Base-by-base conservation (phyloP, 305 asterid genomes). In the Rubia peregrina region DNA sequence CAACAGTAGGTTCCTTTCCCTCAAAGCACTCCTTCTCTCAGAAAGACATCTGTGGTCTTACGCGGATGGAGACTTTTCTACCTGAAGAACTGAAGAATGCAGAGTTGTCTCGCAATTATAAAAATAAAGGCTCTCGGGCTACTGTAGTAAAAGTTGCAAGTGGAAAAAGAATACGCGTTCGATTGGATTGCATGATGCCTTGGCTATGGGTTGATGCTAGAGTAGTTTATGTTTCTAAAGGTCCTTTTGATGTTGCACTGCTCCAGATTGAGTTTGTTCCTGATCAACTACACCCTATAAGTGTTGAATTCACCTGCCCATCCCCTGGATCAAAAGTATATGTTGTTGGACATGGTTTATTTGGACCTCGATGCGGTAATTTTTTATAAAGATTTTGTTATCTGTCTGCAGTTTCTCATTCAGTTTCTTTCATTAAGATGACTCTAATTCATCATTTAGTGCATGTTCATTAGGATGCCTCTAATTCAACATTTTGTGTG, bases 351-450 rank as follows among this genome's bases (percentile, higher is more conserved):
- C 98, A 91, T 71, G 98, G 98, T 53, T 83, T 94, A 69, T 89
- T 91, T 88, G 99, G 99, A 77, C 99, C 99, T 65, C 96, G 98
- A 71, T 85, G 89, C 74, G 96, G 99, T 94, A 86, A 80, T 66
- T 41, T 9, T 53, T 70, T 51, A 51, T 51, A 21, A 51, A 51
- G 7, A 51, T 51, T 51, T 7, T 53, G 63, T 79, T 74, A 64
- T 13, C 8, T 24, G 14, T 67, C 33, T 41, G 61, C 42, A 10
- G 38, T 30, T 67, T 69, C 22, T 33, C 53, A 30, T 53, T 19
- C 44, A 17, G 0, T 44, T 13, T 46, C 16, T 68, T 38, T 21
- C 33, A 21, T 38, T 12, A 5, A 22, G 72, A 53, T 38, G 26
- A 21, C 46, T 12, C 41, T 65, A 41, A 55, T 5, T 17, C 22